Conservation (phyloP, 1,139 yeast species). For the Wickerhamomyces sp. region DNA sequence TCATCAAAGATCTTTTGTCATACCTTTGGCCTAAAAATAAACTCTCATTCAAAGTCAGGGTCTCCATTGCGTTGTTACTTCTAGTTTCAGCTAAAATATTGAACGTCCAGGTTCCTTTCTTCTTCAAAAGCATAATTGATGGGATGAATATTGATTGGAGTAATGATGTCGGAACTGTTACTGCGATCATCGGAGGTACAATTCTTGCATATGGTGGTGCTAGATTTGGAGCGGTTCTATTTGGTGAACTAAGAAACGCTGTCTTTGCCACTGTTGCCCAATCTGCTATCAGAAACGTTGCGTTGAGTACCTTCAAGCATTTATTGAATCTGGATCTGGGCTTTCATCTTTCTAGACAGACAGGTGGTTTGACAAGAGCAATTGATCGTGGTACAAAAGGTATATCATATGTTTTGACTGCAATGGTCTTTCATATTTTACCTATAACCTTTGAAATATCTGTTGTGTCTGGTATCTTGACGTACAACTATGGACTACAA, state of each 20-base stretch:
- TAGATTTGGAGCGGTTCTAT: conserved; percentile 86
- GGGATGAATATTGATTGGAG: conserved; percentile 91
- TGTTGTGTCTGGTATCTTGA: conserved; percentile 87
- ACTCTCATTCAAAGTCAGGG: conserved; percentile 66
- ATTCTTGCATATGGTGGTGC: conserved; percentile 91
- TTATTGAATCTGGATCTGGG: conserved; percentile 79
- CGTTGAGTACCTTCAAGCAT: conserved; percentile 81
- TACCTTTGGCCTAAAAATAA: conserved; percentile 91
- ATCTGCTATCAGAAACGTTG: conserved; percentile 86
- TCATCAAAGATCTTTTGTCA: conserved; percentile 55
- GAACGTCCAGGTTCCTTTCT: conserved; percentile 94
- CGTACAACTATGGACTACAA: conserved; percentile 83
- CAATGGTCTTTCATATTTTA: conserved; percentile 94
- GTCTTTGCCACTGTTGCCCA: conserved; percentile 95
- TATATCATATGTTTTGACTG: conserved; percentile 84
- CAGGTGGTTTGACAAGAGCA: conserved; percentile 94
- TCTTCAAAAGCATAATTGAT: conserved; percentile 84
- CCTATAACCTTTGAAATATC: conserved; percentile 91
- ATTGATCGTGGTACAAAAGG: conserved; percentile 98
- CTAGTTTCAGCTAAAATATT: conserved; percentile 76
- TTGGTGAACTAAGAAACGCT: conserved; percentile 93
- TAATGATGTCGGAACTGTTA: conserved; percentile 50
- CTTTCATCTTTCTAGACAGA: conserved; percentile 86
- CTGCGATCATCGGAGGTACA: conserved; percentile 60
- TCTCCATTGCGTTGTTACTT: conserved; percentile 64